phyloP scores from a whole-genome alignment of 148 eudicot species.

The Pharnaceum exiguum region DNA sequence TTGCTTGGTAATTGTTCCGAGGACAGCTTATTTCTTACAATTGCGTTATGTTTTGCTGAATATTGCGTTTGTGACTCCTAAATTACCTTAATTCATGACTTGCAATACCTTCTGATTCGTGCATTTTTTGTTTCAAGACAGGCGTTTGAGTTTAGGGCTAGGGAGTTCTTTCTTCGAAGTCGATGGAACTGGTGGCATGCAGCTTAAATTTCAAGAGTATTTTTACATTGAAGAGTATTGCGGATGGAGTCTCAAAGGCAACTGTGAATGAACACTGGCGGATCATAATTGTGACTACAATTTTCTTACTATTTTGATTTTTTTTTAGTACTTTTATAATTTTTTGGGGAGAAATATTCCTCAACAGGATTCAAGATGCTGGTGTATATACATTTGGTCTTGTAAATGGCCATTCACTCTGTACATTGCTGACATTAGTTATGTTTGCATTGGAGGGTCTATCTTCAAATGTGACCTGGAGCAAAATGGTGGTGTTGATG shows the following conservation, averaged over 20 bases:
- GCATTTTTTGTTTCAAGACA: not conserved
- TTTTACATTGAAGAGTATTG: constrained; percentile 21
- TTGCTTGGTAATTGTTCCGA: no score
- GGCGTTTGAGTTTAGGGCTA: constrained; percentile 10
- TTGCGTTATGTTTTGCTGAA: no score
- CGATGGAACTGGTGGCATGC: constrained; percentile 7
- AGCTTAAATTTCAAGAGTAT: constrained; percentile 10
- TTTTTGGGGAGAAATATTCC: not conserved
- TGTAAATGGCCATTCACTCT: constrained; percentile 33
- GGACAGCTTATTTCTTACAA: no score
- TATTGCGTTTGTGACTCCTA: no score
- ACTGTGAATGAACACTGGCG: constrained; percentile 20
- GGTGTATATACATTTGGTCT: constrained; percentile 26
- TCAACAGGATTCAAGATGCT: constrained; percentile 22
- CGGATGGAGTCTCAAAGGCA: no score
- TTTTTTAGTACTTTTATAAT: constrained; percentile 1
- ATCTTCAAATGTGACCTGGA: no score
- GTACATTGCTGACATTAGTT: constrained; percentile 30
- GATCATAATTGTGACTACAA: not conserved
- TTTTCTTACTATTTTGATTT: constrained; percentile 8
- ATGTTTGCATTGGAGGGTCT: constrained; percentile 1
- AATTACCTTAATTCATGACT: not conserved
- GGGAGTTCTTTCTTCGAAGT: constrained; percentile 10
- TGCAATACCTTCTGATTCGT: constrained; percentile 20
- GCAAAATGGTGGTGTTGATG: no score